phyloP scores from a whole-genome alignment of 78 protist genomes.

The Monosiga brevicollis region DNA sequence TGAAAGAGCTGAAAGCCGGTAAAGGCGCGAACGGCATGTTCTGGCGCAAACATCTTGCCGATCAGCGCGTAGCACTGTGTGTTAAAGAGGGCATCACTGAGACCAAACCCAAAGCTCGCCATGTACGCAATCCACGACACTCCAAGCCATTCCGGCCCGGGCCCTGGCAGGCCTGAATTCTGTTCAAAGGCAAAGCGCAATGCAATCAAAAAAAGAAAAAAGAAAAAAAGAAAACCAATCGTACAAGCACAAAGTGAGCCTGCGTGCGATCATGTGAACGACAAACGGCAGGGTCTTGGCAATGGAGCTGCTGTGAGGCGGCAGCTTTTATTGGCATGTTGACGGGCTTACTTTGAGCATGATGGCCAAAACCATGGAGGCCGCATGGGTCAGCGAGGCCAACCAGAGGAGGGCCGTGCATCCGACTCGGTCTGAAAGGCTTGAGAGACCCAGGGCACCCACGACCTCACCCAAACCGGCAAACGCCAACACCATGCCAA shows the following conservation, averaged over 20 bases:
- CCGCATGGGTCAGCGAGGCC: not conserved
- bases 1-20: not conserved
- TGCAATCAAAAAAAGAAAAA: not conserved
- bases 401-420: not conserved
- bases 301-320: no score
- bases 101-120: not conserved
- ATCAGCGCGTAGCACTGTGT: slow-evolving; percentile 7
- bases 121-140: no score
- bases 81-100: not conserved
- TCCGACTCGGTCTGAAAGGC: slow-evolving; percentile 8
- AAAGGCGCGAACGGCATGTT: not conserved
- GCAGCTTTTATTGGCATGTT: no score
- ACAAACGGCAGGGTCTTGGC: no score
- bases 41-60: not conserved
- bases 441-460: not conserved
- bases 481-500: not conserved
- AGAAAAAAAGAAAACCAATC: no score
- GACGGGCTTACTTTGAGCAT: no score
- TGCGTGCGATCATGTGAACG: no score
- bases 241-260: no score
- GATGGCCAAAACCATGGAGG: no score
- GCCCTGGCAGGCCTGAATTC: no score
- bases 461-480: slow-evolving; percentile 3
- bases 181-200: not conserved
- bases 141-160: no score